Conservation (phyloP, 2,329 filamentous ascomycete genomes). For the Coniochaeta ligniaria region DNA sequence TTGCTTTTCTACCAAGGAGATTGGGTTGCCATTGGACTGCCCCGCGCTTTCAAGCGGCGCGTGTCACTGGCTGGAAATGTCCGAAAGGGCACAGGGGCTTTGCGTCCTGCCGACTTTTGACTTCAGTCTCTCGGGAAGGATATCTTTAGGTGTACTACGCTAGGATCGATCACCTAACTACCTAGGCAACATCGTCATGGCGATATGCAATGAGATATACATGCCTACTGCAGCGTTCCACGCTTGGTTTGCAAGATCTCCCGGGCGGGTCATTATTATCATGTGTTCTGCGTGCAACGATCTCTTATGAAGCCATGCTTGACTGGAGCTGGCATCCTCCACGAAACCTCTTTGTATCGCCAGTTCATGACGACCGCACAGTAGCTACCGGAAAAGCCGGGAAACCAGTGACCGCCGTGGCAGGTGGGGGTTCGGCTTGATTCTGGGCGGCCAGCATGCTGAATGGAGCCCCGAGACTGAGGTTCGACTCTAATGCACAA, state of each 20-base stretch:
- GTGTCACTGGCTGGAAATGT: constrained; percentile 10
- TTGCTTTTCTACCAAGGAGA: constrained; percentile 20
- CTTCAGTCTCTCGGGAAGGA: no score
- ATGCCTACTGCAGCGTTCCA: neutral
- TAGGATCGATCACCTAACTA: neutral
- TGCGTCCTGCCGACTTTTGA: neutral
- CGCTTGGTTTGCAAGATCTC: neutral
- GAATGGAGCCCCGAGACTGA: neutral
- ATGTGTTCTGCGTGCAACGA: no score
- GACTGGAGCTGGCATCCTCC: neutral
- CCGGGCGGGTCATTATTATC: neutral
- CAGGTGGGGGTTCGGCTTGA: neutral
- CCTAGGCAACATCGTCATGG: neutral
- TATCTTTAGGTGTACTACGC: neutral
- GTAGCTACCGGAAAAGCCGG: neutral
- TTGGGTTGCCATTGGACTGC: constrained; percentile 26
- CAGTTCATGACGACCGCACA: no score
- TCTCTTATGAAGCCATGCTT: neutral
- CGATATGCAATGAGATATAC: neutral
- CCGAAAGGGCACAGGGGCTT: constrained; percentile 16
- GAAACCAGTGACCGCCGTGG: neutral
- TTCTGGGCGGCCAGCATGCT: neutral
- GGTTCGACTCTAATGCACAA: neutral
- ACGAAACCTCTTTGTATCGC: no score
- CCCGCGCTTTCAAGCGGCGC: constrained; percentile 3